A percentile compares a stretch with the other conserved stretches of the same genome.
phyloP scores from a whole-genome alignment of 1,139 yeast species.

The Protomyces macrosporus region DNA sequence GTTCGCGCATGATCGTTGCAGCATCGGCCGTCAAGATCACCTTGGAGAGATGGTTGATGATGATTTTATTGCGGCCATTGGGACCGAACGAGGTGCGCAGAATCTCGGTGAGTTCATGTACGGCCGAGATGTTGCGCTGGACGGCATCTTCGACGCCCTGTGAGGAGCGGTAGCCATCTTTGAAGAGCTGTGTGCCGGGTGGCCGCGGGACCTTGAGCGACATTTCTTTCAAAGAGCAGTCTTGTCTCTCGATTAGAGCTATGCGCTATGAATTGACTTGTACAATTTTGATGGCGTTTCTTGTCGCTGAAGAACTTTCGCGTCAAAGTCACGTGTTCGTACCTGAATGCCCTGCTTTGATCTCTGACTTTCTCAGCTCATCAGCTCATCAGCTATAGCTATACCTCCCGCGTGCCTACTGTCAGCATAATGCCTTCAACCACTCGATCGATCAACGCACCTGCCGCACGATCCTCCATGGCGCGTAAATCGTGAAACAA shows the following conservation, averaged over 20 bases:
- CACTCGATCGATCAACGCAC: not conserved
- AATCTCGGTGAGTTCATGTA: constrained; percentile 85
- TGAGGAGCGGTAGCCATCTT: constrained; percentile 90
- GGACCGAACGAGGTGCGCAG: constrained; percentile 96
- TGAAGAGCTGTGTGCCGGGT: constrained; percentile 88
- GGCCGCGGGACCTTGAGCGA: constrained; percentile 87
- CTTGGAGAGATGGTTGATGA: constrained; percentile 50
- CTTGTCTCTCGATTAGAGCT: too few relatives aligned
- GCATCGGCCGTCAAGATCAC: constrained; percentile 93
- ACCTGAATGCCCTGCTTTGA: too few relatives aligned
- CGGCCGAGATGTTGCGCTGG: constrained; percentile 84
- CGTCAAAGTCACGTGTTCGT: too few relatives aligned
- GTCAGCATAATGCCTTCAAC: too few relatives aligned
- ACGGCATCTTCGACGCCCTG: constrained; percentile 93
- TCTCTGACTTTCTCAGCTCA: too few relatives aligned
- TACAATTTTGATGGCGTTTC: too few relatives aligned
- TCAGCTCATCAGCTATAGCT: too few relatives aligned
- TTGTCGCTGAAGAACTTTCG: too few relatives aligned
- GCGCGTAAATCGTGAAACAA: not conserved
- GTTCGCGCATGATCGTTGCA: constrained; percentile 87
- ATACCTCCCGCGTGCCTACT: too few relatives aligned
- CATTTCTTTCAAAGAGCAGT: constrained; percentile 44
- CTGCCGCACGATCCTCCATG: not conserved
- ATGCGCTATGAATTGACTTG: too few relatives aligned
- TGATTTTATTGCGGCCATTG: constrained; percentile 88